A percentile compares a stretch with the other conserved stretches of the same genome.
phyloP scores from a whole-genome alignment of 306 rosid species.

The Quercus bicolor region DNA sequence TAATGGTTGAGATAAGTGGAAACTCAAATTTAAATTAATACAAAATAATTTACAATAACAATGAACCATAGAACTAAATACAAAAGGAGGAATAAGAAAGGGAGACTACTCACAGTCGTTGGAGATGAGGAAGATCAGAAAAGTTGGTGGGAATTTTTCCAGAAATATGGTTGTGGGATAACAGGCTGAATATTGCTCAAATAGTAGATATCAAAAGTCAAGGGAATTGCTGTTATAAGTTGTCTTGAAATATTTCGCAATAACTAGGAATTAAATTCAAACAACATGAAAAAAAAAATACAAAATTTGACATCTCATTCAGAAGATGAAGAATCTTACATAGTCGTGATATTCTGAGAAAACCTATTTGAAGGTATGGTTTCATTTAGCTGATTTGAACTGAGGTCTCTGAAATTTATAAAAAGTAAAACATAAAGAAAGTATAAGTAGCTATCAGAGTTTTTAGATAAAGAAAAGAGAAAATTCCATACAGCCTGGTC shows the following conservation, averaged over 20 bases:
- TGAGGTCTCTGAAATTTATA: constrained; percentile 67
- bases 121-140: constrained; percentile 61
- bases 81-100: background rate
- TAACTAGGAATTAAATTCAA: background rate
- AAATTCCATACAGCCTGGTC: background rate
- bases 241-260: background rate
- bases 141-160: constrained; percentile 65
- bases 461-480: background rate
- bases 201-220: background rate
- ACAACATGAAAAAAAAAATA: background rate
- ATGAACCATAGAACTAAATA: background rate
- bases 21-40: background rate
- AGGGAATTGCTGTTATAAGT: background rate
- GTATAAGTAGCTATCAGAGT: constrained; percentile 8
- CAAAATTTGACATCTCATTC: background rate
- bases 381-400: constrained; percentile 69
- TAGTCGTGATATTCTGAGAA: constrained; percentile 65
- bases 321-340: constrained; percentile 56
- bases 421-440: constrained; percentile 15
- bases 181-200: constrained; percentile 43
- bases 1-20: background rate
- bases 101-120: constrained; percentile 57
- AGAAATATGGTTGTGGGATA: constrained; percentile 67
- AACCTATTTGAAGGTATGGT: constrained; percentile 56
- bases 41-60: background rate